These are phyloP conservation scores for Thelephora terrestris DNA, from an alignment of 1,284 basidiomycete genomes.

Conservation along the genomic window DNA sequence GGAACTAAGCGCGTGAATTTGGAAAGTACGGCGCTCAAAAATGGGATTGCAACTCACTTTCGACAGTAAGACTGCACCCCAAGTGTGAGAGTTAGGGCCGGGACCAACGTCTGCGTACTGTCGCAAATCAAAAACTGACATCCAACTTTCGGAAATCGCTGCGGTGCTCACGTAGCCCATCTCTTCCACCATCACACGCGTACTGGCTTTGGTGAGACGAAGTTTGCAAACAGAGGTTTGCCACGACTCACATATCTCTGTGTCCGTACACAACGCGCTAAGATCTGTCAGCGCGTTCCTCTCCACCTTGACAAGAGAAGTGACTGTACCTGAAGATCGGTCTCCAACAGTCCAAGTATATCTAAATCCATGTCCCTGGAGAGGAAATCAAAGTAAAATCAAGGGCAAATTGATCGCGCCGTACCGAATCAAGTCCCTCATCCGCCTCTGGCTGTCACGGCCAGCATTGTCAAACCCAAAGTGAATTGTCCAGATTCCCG, in stretches of 20 bases:
- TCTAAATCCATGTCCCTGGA: constrained; percentile 72
- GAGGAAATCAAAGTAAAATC: not conserved
- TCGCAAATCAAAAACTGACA: not conserved
- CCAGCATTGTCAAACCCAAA: constrained; percentile 82
- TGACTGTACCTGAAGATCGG: constrained; percentile 62
- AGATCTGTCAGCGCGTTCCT: constrained; percentile 2
- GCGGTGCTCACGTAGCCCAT: constrained; percentile 62
- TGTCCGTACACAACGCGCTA: constrained; percentile 85
- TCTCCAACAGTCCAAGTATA: constrained; percentile 77
- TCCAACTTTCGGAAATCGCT: too few species aligned
- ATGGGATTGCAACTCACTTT: constrained; percentile 41
- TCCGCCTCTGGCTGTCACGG: constrained; percentile 73
- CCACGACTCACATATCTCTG: constrained; percentile 62
- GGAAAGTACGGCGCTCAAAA: not conserved
- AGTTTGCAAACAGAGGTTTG: too few species aligned
- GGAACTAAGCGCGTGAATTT: constrained; percentile 46
- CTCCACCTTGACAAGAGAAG: not conserved
- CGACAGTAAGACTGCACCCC: constrained; percentile 79
- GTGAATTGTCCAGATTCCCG: constrained; percentile 91
- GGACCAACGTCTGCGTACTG: constrained; percentile 79
- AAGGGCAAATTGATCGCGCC: constrained; percentile 11
- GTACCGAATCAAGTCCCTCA: constrained; percentile 62
- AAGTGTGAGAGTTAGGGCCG: constrained; percentile 84
- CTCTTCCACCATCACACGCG: constrained; percentile 68
- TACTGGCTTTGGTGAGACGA: constrained; percentile 30